A percentile compares a stretch with the other conserved stretches of the same genome.
Conservation (phyloP, 441 rosid species). For the Adansonia grandidieri region DNA sequence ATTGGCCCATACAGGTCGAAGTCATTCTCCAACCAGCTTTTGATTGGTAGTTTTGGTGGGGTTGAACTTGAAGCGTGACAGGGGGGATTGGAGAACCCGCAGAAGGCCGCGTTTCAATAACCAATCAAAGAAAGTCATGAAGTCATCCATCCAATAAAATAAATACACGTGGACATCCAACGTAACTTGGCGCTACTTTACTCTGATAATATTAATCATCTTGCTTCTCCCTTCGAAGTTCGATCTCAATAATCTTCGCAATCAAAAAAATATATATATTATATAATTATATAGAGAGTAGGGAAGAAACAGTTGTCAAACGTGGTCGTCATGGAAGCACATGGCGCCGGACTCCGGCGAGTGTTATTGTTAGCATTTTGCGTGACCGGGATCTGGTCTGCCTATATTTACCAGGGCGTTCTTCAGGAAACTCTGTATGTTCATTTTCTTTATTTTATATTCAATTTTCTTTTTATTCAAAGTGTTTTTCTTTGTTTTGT, state of each 20-base stretch:
- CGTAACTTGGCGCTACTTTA: conserved; percentile 53
- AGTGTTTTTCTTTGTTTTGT: neutral
- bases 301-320: neutral
- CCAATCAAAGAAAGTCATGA: conserved; percentile 54
- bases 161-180: conserved; percentile 56
- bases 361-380: conserved; percentile 71
- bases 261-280: neutral
- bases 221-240: neutral
- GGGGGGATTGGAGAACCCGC: neutral
- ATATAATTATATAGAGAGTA: neutral
- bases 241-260: conserved; percentile 18
- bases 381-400: conserved; percentile 95
- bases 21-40: neutral
- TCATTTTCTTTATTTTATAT: neutral
- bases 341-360: conserved; percentile 72
- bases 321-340: conserved; percentile 56
- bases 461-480: neutral
- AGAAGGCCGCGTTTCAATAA: conserved; percentile 33
- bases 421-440: conserved; percentile 94
- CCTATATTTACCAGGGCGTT: conserved; percentile 93
- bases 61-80: neutral
- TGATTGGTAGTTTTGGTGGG: neutral
- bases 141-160: conserved; percentile 48
- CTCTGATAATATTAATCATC: conserved; percentile 7
- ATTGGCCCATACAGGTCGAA: neutral